These are phyloP conservation scores for Hyaloscypha bicolor DNA, from an alignment of 495 filamentous ascomycete genomes.

Conservation along the genomic window DNA sequence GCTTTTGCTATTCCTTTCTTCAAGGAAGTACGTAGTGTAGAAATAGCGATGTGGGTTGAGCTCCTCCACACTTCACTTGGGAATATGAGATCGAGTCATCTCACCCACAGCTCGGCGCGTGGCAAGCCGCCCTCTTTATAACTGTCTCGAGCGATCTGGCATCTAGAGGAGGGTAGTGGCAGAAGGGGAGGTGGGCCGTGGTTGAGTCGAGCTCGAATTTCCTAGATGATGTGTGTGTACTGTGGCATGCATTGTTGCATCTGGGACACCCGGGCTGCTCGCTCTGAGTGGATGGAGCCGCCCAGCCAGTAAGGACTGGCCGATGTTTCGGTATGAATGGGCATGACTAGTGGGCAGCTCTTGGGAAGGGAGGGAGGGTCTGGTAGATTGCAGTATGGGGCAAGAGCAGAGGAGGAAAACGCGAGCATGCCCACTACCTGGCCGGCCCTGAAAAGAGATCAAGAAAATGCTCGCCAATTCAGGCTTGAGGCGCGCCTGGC, in stretches of 20 bases:
- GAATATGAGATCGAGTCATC: neutral
- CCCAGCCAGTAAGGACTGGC: neutral
- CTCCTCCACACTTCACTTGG: neutral
- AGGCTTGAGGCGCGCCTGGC: neutral
- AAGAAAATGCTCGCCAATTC: neutral
- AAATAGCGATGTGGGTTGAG: neutral
- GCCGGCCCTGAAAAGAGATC: neutral
- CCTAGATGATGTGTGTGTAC: neutral
- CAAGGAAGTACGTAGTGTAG: too few relatives aligned
- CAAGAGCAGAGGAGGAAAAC: neutral
- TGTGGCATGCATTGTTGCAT: neutral
- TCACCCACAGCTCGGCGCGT: neutral
- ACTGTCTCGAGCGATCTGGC: neutral
- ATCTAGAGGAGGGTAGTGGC: neutral
- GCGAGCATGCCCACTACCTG: neutral
- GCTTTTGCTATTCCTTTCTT: neutral
- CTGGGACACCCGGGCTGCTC: neutral
- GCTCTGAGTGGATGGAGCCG: neutral
- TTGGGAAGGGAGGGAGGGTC: neutral
- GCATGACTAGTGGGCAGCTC: neutral
- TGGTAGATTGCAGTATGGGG: too few relatives aligned
- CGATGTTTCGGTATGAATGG: neutral
- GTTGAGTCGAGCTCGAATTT: neutral
- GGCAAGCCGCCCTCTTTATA: constrained; percentile 4
- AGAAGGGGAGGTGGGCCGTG: neutral